These are phyloP conservation scores for Deinandra increscens DNA, from an alignment of 129 eudicot species.

Conservation along the genomic window DNA sequence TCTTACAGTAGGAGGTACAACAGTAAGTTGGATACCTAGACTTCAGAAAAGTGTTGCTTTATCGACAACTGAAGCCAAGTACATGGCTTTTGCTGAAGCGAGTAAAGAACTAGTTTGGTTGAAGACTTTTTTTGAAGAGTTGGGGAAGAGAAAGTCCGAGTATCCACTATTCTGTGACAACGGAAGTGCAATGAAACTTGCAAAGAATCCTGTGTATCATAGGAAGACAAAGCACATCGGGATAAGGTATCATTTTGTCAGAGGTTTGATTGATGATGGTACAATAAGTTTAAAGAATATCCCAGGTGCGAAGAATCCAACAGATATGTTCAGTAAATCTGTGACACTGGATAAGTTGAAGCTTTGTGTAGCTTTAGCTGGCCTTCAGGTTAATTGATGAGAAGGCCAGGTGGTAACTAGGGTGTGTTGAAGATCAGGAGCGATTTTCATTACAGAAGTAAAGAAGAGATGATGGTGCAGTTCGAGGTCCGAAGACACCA, in stretches of 20 bases:
- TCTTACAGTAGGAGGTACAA: too few relatives aligned
- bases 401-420: neutral
- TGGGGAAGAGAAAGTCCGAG: neutral
- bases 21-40: too few relatives aligned
- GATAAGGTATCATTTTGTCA: neutral
- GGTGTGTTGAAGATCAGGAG: too few relatives aligned
- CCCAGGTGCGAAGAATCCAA: neutral
- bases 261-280: neutral
- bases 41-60: too few relatives aligned
- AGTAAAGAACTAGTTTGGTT: neutral
- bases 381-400: neutral
- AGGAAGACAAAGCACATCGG: neutral
- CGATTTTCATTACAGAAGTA: too few relatives aligned
- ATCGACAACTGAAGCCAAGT: too few relatives aligned
- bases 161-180: too few relatives aligned
- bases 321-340: neutral
- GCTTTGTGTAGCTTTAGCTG: neutral
- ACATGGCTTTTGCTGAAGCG: too few relatives aligned
- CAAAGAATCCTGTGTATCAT: neutral
- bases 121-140: neutral
- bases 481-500: too few relatives aligned
- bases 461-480: too few relatives aligned
- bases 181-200: neutral
- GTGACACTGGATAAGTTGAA: neutral
- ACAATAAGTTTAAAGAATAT: neutral